Percentiles rank a stretch among this genome's conserved stretches.
Evolutionary conservation across 768 basidiomycete species (phyloP).

Genomic region (Butyriboletus loyo): DNA sequence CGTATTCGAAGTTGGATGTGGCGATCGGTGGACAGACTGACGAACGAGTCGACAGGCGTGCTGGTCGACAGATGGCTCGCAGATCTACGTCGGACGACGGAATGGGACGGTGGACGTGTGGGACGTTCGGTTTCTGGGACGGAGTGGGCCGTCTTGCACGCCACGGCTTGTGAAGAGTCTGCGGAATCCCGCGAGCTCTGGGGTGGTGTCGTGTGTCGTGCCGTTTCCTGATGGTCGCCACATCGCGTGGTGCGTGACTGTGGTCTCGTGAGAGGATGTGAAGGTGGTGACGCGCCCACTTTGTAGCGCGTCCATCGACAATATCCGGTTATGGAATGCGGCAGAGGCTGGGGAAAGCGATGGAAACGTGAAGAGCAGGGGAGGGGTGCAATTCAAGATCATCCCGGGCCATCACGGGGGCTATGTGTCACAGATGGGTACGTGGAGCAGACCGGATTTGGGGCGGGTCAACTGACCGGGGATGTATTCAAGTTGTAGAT

Average conservation of each 20-base stretch:
- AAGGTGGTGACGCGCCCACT: conserved; percentile 15
- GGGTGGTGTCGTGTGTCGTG: conserved; percentile 87
- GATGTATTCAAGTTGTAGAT: conserved; percentile 67
- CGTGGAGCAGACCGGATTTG: conserved; percentile 33
- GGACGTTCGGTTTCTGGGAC: conserved; percentile 85
- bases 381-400: conserved; percentile 87
- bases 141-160: conserved; percentile 55
- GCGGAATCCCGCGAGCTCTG: conserved; percentile 83
- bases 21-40: conserved; percentile 2
- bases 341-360: conserved; percentile 72
- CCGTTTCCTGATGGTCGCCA: conserved; percentile 92
- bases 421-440: conserved; percentile 89
- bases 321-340: conserved; percentile 91
- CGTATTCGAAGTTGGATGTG: conserved; percentile 25
- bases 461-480: conserved; percentile 21
- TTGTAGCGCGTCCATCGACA: conserved; percentile 84
- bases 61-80: conserved; percentile 86
- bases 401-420: conserved; percentile 96
- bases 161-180: conserved; percentile 80
- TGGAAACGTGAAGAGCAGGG: conserved; percentile 54
- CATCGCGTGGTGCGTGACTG: conserved; percentile 72
- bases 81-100: conserved; percentile 87
- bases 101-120: conserved; percentile 91
- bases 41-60: conserved; percentile 61
- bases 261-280: conserved; percentile 18